A percentile compares a stretch with the other conserved stretches of the same genome.
phyloP scores from a whole-genome alignment of 805 yeast species.

The Lachancea kluyveri region DNA sequence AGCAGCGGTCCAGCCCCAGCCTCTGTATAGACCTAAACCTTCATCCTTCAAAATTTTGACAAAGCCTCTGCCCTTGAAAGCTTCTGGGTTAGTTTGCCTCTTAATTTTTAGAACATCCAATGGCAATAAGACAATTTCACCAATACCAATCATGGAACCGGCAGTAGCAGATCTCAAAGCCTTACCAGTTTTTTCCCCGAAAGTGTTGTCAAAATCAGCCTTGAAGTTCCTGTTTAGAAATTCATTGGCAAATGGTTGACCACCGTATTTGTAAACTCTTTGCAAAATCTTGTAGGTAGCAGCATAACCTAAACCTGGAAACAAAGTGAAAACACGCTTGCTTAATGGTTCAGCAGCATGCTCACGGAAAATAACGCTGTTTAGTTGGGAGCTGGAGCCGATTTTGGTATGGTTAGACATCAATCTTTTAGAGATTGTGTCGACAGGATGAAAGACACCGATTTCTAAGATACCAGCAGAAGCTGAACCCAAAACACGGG shows the following conservation, averaged over 20 bases:
- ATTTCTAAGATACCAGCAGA: conserved; percentile 96
- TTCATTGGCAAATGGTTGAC: conserved; percentile 98
- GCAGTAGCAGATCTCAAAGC: conserved; percentile 97
- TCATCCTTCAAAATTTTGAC: conserved; percentile 79
- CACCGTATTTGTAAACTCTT: conserved; percentile 98
- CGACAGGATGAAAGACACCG: conserved; percentile 97
- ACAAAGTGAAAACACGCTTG: conserved; percentile 70
- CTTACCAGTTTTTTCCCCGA: conserved; percentile 94
- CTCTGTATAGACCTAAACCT: conserved; percentile 90
- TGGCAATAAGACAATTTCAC: conserved; percentile 93
- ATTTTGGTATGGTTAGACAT: conserved; percentile 77
- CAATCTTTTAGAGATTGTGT: conserved; percentile 92
- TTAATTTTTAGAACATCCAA: conserved; percentile 94
- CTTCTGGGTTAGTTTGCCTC: conserved; percentile 99
- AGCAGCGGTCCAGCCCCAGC: conserved; percentile 99
- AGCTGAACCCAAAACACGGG: conserved; percentile 94
- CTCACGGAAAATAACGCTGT: conserved; percentile 80
- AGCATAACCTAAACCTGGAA: conserved; percentile 98
- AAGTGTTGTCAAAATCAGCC: conserved; percentile 60
- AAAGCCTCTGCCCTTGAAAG: conserved; percentile 98
- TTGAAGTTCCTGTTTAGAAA: conserved; percentile 71
- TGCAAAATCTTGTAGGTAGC: conserved; percentile 95
- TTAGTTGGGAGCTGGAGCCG: conserved; percentile 57
- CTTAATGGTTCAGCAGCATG: conserved; percentile 67
- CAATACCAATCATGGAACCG: conserved; percentile 95